phyloP scores from a whole-genome alignment of 139 green algal species.

The Volvox africanus region DNA sequence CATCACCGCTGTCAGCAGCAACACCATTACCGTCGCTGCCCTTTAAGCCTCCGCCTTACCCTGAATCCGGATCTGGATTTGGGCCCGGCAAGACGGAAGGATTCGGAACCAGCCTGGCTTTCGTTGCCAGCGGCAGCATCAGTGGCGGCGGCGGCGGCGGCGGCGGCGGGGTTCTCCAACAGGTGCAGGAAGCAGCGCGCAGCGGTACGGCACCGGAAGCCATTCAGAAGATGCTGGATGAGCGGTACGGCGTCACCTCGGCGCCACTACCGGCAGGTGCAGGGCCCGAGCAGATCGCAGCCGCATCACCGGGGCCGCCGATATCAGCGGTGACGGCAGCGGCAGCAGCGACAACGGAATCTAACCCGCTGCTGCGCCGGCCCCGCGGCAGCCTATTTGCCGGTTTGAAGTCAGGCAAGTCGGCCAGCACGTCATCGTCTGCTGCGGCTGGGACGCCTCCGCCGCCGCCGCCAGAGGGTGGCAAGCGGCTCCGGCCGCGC shows the following conservation, averaged over 20 bases:
- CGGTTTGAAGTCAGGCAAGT: neutral
- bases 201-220: neutral
- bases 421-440: neutral
- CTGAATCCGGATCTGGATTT: neutral
- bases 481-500: neutral
- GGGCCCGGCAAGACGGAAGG: too few relatives aligned
- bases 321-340: too few relatives aligned
- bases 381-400: conserved; percentile 32
- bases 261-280: neutral
- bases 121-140: neutral
- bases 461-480: neutral
- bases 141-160: neutral
- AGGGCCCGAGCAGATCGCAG: neutral
- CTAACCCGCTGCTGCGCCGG: neutral
- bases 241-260: conserved; percentile 5
- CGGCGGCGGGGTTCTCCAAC: neutral
- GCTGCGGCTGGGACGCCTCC: neutral
- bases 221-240: conserved; percentile 31
- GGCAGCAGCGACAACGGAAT: neutral
- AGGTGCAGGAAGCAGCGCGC: conserved; percentile 1
- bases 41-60: neutral
- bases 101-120: too few relatives aligned
- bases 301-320: neutral
- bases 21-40: neutral
- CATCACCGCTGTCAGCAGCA: neutral